Base-by-base conservation (phyloP, 164 flowering plant species). In the Akebia trifoliata region DNA sequence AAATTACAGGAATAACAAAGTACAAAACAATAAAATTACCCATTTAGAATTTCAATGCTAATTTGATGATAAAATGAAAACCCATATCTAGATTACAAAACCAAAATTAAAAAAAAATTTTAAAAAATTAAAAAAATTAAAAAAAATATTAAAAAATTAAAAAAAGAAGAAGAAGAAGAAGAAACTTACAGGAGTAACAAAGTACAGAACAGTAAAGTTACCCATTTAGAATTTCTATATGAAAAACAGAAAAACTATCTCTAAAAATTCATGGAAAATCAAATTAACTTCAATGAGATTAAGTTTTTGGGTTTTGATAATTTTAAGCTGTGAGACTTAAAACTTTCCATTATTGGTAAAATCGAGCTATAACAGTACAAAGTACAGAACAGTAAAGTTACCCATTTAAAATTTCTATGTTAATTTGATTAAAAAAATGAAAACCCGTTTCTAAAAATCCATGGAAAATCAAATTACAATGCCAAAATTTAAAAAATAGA, bases 391-490 rank as follows among this genome's bases (percentile, higher is more conserved):
- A 56, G 37, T 42, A 40, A 40, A 42, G 15, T 42, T 20, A 30
- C 45, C 45, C 45, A 42, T 42, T 3, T 0, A 17, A 9, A 20
- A 32, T 6, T 20, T 10, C 28, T 35, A 34, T 34, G 6, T 21
- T 21, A 52, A 43, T 17, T 43, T 43, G 6, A 43, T 17, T 2
- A 28, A 11, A 46, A 54, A 11, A 35, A 52, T 8, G 39, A 17
- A 25, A 15, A 57, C 14, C 43, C 35, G 45, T 31, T 6, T 46
- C 54, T 29, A 31, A 14, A 55, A 55, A 50, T 39, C 43, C 21
- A 66, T 24, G 38, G 21, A 8, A 26, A 44, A 37, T 28, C 17
- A n/a, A n/a, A n/a, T n/a, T n/a, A n/a, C 12, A 12, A 12, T 40
- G 4, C 56, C 3, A n/a, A 37, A 38, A 3, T 7, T 30, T 15